Base-by-base conservation (phyloP, 2,329 filamentous ascomycete species). In the Calonectria ilicicola region DNA sequence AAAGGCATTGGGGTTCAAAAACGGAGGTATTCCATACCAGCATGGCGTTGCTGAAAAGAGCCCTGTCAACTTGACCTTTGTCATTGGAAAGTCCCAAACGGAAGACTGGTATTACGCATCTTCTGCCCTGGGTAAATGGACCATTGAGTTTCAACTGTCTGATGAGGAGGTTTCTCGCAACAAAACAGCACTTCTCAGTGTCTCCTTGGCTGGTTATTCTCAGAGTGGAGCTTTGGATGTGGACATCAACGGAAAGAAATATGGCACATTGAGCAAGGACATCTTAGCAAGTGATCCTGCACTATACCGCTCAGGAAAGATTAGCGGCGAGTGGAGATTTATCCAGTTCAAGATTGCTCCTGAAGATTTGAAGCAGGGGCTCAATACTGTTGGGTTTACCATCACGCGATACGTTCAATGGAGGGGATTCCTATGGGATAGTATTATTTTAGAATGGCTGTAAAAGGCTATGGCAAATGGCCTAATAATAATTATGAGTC, bases 71-170 rank as follows among this genome's bases (percentile, higher is more conserved):
- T 23, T 60, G 32, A 60, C 53, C 5, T 60, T 60, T 12, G 35
- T 60, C 6, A 26, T 60, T 12, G 53, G 32, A 2, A 19, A 40
- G 15, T 60, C 53, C 19, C 21, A 40, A 12, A 40, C 53, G 4
- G 53, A 60, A 9, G 53, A 60, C 38, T 60, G 53, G 53, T 60
- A 60, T 14, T 60, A 60, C 21, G 53, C 53, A 60, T 60, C 53
- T 23, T 60, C 53, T 5, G 53, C 53, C 15, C 32, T 60, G 6
- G 53, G 53, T 26, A 60, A 60, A 19, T 60, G 53, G 53, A 40
- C 53, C 10, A 35, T 60, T 6, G 53, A 60, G 7, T 60, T 60
- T 23, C 32, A 60, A 9, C 32, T 60, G 5, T 40, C 32, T 6
- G 32, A 60, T 2, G 14, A 60, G 23, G 32, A 60, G 3, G 17